These are phyloP conservation scores for Entophlyctis luteolus DNA, from an alignment of 192 early-diverging fungal species.

Conservation along the genomic window DNA sequence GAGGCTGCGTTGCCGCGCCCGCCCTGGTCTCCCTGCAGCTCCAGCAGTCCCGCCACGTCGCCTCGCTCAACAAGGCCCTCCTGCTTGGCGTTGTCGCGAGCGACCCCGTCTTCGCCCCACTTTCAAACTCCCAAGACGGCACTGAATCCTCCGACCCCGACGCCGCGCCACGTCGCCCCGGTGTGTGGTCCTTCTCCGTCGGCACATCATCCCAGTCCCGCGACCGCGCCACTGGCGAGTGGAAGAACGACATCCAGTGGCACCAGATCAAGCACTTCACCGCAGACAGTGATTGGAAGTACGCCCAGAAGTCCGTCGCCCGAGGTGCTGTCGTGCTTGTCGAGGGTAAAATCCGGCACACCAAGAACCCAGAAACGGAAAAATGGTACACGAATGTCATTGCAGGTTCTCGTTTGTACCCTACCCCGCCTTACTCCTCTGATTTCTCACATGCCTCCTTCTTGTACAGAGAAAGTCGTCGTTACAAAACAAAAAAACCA, in stretches of 20 bases:
- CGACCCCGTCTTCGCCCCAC: conserved; percentile 15
- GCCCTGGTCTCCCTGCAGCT: no score
- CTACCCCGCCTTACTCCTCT: background rate
- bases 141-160: background rate
- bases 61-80: conserved; percentile 32
- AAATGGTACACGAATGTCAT: background rate
- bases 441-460: background rate
- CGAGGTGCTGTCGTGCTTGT: conserved; percentile 6
- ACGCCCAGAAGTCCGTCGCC: background rate
- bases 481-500: no score
- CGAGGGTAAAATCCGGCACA: background rate
- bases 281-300: background rate
- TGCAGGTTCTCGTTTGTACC: conserved; percentile 5
- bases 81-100: conserved; percentile 23
- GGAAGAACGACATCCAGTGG: conserved; percentile 19
- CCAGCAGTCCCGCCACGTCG: no score
- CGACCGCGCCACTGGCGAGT: conserved; percentile 9
- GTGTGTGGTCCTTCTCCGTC: conserved; percentile 20
- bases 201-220: conserved; percentile 9
- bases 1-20: no score
- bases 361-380: background rate
- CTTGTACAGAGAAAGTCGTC: background rate
- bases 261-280: conserved; percentile 3
- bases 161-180: background rate
- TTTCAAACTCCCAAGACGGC: conserved; percentile 19